Base-by-base conservation (phyloP, 2,329 filamentous ascomycete genomes). In the Trichoderma guizhouense region DNA sequence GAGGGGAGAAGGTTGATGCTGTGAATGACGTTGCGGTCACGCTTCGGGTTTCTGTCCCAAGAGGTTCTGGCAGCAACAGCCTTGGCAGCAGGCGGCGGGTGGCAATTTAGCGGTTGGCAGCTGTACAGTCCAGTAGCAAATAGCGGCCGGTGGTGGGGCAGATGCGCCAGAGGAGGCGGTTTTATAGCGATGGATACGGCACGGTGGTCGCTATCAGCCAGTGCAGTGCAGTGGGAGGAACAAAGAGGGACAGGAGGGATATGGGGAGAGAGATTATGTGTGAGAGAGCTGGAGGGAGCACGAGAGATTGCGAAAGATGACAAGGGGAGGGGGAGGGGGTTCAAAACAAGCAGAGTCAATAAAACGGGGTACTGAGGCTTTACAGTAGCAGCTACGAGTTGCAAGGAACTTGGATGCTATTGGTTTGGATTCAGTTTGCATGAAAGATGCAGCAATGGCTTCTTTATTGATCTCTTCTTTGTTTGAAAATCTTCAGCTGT, bases 21-120 rank as follows among this genome's bases (percentile, higher is more conserved):
- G 21, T 72, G 71, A 76, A 77, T 78, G 77, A 78, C 77, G 78
- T 79, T 80, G 77, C 75, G 75, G 78, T 73, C 75, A 76, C 72
- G 69, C 67, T 63, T 72, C 47, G 53, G 61, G 62, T 55, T 32
- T 28, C 24, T 64, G 43, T 26, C 47, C n/a, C 24, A 28, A n/a
- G 39, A 39, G 58, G 73, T 71, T 74, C 72, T 74, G 43, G 72
- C 68, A 71, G 58, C 58, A 61, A n/a, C 24, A 66, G 18, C 61
- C 21, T 32, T 30, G 3, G 26, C 28, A 32, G 75, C 73, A 72
- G 43, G 1, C 73, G 60, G 71, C 64, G 74, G 74, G 73, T 71
- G 57, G 65, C 60, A 71, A 43, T 36, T 18, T 36, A 66, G 53
- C 58, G 72, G 61, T 28, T 21, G 30, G 30, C 43, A 55, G 68